phyloP scores from a whole-genome alignment of 495 filamentous ascomycete species.

The Tricharina praecox region DNA sequence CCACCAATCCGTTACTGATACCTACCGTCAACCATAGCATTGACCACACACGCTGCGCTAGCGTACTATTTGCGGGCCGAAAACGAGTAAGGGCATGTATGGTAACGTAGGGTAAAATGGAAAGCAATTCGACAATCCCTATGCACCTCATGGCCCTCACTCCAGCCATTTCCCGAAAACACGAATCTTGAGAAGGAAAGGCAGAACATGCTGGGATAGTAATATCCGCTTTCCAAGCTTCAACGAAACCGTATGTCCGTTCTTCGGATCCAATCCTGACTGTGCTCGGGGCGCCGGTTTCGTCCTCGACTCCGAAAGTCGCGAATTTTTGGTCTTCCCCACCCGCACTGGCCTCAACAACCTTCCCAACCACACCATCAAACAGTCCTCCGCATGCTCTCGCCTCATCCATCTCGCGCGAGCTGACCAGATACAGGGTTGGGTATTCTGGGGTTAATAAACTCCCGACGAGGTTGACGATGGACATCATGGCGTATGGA shows the following conservation, averaged over 20 bases:
- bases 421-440: constrained; percentile 29
- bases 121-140: too few species aligned
- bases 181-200: too few species aligned
- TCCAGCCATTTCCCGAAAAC: too few species aligned
- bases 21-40: not conserved
- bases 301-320: too few species aligned
- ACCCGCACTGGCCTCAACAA: too few species aligned
- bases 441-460: constrained; percentile 30
- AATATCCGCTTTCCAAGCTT: not conserved
- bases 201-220: not conserved
- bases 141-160: too few species aligned
- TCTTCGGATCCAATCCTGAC: not conserved
- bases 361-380: not conserved
- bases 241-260: not conserved
- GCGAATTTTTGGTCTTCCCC: too few species aligned
- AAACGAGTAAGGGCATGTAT: not conserved
- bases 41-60: not conserved
- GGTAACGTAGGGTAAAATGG: not conserved
- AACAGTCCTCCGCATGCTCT: constrained; percentile 1
- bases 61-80: not conserved
- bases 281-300: not conserved
- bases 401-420: constrained; percentile 32
- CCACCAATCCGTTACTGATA: not conserved
- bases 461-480: constrained; percentile 41
- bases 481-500: constrained; percentile 49